phyloP scores from a whole-genome alignment of 2,329 filamentous ascomycete genomes.

The Cladorrhinum sp. region DNA sequence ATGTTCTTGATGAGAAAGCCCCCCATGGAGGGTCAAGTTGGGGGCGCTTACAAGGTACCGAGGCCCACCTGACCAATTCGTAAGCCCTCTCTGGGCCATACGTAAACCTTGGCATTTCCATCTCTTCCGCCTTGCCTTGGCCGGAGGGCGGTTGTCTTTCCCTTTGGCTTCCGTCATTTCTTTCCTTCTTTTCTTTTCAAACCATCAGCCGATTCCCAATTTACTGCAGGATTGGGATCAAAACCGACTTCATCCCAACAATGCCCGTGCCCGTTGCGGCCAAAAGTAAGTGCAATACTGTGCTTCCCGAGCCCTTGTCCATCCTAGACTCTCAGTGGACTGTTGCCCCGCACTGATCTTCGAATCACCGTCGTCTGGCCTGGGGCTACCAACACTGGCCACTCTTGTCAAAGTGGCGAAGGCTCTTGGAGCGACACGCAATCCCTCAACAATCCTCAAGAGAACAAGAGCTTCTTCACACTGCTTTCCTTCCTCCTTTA shows the following conservation, averaged over 20 bases:
- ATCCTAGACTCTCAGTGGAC: conserved; percentile 1
- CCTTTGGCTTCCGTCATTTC: conserved; percentile 1
- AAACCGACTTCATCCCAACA: conserved; percentile 7
- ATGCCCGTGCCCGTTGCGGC: conserved; percentile 28
- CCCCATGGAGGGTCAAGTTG: neutral
- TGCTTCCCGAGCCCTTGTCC: conserved; percentile 4
- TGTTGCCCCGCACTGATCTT: conserved; percentile 1
- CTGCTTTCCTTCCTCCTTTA: neutral
- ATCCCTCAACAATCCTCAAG: conserved; percentile 9
- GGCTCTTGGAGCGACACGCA: conserved; percentile 20
- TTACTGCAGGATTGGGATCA: conserved; percentile 2
- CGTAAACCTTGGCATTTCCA: conserved; percentile 1
- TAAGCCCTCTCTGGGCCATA: neutral
- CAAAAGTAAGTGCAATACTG: conserved; percentile 24
- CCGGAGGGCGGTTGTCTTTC: neutral
- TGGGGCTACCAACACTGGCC: conserved; percentile 18
- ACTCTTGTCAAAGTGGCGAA: conserved; percentile 22
- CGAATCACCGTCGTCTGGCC: conserved; percentile 13
- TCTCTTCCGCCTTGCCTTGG: conserved; percentile 1
- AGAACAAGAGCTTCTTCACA: neutral
- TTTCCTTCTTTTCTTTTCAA: neutral
- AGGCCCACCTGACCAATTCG: neutral
- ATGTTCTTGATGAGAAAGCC: neutral
- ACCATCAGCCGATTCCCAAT: neutral
- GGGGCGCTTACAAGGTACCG: neutral